Evolutionary conservation across 331 rosid genomes (phyloP).

Genomic region (Prunus yedoensis): DNA sequence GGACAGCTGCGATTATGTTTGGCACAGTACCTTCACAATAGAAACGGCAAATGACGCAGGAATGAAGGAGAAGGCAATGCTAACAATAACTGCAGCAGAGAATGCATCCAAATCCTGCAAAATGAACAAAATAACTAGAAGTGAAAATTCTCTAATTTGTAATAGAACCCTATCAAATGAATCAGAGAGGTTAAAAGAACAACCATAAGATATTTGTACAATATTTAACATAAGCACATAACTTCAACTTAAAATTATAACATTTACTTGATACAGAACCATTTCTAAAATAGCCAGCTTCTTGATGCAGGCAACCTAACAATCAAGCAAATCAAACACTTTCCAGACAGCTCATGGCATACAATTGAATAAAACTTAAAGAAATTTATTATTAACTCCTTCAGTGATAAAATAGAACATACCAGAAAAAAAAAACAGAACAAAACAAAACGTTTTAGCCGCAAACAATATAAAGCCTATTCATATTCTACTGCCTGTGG

Average conservation of each 20-base stretch:
- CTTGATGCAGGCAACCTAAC: neutral
- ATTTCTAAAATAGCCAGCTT: neutral
- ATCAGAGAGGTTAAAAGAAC: neutral
- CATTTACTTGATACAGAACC: neutral
- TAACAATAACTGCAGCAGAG: conserved; percentile 87
- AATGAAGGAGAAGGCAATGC: conserved; percentile 87
- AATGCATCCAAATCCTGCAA: conserved; percentile 96
- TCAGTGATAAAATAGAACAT: neutral
- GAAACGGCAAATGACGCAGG: conserved; percentile 97
- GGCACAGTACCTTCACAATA: conserved; percentile 79
- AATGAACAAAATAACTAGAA: conserved; percentile 11
- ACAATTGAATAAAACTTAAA: neutral
- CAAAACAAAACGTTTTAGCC: neutral
- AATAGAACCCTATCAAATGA: neutral
- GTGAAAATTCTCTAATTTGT: neutral
- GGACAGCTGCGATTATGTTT: conserved; percentile 22
- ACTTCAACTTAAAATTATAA: neutral
- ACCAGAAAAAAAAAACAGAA: neutral
- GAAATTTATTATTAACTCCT: neutral
- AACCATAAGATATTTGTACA: neutral
- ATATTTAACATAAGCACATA: neutral
- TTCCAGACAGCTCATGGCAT: neutral
- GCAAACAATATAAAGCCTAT: neutral
- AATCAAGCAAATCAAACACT: neutral
- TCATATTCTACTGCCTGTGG: neutral